Conservation (phyloP, 1,139 yeast genomes). For the Debaryomyces psychrophilus region DNA sequence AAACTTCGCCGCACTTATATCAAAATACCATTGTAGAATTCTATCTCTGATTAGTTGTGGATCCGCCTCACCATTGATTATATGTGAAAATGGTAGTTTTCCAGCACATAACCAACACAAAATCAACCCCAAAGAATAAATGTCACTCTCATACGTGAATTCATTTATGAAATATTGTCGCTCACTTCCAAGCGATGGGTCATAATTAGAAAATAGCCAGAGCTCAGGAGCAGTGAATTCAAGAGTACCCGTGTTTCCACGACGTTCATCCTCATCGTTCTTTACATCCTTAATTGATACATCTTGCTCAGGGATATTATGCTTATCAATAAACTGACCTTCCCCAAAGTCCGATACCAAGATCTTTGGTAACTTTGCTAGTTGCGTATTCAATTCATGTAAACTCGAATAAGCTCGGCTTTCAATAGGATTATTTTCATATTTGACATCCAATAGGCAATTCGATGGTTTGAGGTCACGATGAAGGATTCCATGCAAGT, state of each 20-base stretch:
- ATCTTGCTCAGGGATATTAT: slow-evolving; percentile 15
- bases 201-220: slow-evolving; percentile 39
- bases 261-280: slow-evolving; percentile 24
- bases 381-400: slow-evolving; percentile 27
- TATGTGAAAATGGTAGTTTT: slow-evolving; percentile 55
- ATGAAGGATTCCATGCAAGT: slow-evolving; percentile 74
- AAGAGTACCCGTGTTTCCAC: slow-evolving; percentile 82
- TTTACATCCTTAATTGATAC: slow-evolving; percentile 11
- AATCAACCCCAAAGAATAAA: slow-evolving; percentile 82
- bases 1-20: slow-evolving; percentile 24
- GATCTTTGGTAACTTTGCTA: slow-evolving; percentile 57
- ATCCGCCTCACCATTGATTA: slow-evolving; percentile 34
- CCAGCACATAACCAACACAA: slow-evolving; percentile 74
- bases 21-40: slow-evolving; percentile 37
- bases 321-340: slow-evolving; percentile 67
- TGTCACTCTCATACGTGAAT: slow-evolving; percentile 72
- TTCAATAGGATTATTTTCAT: slow-evolving; percentile 20
- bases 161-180: slow-evolving; percentile 41
- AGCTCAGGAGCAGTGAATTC: slow-evolving; percentile 89
- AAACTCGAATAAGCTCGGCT: neutral
- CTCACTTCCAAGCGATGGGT: slow-evolving; percentile 21
- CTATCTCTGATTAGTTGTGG: slow-evolving; percentile 32
- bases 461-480: slow-evolving; percentile 89
- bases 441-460: slow-evolving; percentile 59
- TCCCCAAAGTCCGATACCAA: slow-evolving; percentile 91